phyloP scores from a whole-genome alignment of 371 early-diverging fungal genomes.

The Rhizopus arrhizus region DNA sequence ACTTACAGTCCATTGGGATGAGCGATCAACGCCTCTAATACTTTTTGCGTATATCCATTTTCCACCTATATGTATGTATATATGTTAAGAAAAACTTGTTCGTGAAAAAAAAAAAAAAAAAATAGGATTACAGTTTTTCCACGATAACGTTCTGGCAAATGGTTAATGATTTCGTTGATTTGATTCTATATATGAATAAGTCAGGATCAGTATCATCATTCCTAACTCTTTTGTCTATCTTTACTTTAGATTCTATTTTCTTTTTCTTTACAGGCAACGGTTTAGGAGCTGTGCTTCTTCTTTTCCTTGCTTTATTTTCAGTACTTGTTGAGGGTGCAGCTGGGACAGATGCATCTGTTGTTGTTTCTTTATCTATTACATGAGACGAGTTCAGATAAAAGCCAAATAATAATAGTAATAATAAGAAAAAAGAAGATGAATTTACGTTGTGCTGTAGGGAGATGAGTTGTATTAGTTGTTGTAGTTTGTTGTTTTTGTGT shows the following conservation, averaged over 20 bases:
- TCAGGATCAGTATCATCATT: not conserved
- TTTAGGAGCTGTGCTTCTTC: not conserved
- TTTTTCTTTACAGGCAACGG: not conserved
- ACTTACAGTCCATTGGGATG: slow-evolving; percentile 3
- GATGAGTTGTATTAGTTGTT: not conserved
- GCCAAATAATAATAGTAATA: not conserved
- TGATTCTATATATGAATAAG: not conserved
- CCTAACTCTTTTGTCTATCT: not conserved
- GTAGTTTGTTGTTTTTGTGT: not conserved
- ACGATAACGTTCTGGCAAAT: not conserved
- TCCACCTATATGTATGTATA: not conserved
- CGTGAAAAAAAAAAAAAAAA: not conserved
- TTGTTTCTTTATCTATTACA: not conserved
- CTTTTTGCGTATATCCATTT: not conserved
- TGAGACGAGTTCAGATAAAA: not conserved
- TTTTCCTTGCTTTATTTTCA: not conserved
- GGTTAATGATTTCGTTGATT: not conserved
- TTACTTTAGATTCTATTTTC: not conserved
- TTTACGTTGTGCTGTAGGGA: not conserved
- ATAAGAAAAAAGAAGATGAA: not conserved
- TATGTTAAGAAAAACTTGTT: not conserved
- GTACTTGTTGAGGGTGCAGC: not conserved
- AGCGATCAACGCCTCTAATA: not conserved
- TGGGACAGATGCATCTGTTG: not conserved
- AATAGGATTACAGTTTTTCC: not conserved